Base-by-base conservation (phyloP, 2,329 filamentous ascomycete genomes). In the Arthrobotrys musiformis region DNA sequence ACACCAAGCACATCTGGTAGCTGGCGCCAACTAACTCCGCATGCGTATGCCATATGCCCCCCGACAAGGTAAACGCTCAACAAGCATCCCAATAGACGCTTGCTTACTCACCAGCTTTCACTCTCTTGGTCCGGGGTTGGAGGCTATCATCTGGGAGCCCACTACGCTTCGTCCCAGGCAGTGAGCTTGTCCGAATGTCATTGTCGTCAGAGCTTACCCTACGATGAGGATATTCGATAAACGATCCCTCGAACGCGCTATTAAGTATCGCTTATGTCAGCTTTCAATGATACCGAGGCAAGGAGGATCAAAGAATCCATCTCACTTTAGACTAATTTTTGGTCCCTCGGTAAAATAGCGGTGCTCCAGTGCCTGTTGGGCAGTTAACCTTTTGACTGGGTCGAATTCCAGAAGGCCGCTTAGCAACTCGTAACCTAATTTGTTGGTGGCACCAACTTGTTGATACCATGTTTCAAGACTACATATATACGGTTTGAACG, bases 191-290 rank as follows among this genome's bases (percentile, higher is more conserved):
- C n/a, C 93, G 87, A 70, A 98, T 97, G 83, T 98, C 95, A 81
- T 97, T 97, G 82, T 97, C 93, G 81, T 99, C 95, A 81, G 96
- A 91, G 81, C 92, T 97, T 44, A 99, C 94, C 58, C 94, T 89
- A 6, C 95, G 88, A 81, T 93, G 90, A 0, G 95, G 95, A 83
- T 99, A 99, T 81, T 95, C 93, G 79, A 90, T 90, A 84, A 93
- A 93, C 63, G 93, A 87, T 0, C 94, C 93, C 81, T 97, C 93
- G 80, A 99, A 99, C 82, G 80, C 80, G 61, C 80, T 81, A 30
- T 13, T 17, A 26, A 26, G 13, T 44, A 5, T 50, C 26, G 5
- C 17, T 35, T 35, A 58, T 4, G 33, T 56, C 26, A 60, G 24
- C 15, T 22, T 26, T 2, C 19, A 4, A 13, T 35, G 3, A 26